Conservation (phyloP, 176 grass and related monocot genomes). For the Eragrostis curvula region DNA sequence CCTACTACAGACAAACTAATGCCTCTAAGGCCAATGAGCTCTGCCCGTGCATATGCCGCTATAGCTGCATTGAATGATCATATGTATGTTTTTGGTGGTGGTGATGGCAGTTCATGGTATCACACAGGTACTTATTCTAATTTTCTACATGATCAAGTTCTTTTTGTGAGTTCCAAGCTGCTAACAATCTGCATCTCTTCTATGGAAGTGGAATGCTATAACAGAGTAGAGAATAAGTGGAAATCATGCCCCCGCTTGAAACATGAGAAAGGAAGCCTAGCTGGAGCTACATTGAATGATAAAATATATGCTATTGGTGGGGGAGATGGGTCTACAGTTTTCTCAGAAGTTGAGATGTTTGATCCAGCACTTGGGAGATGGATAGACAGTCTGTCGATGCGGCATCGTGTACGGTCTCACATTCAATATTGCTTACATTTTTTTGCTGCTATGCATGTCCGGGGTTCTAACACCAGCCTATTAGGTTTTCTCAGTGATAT, state of each 20-base stretch:
- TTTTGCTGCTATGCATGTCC: neutral
- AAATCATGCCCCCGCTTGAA: conserved; percentile 62
- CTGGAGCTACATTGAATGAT: conserved; percentile 61
- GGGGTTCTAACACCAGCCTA: neutral
- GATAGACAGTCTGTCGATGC: conserved; percentile 61
- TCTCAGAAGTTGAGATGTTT: conserved; percentile 89
- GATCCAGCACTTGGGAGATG: conserved; percentile 80
- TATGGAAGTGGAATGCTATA: conserved; percentile 76
- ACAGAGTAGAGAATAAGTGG: conserved; percentile 58
- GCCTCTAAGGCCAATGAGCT: conserved; percentile 65
- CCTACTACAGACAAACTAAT: conserved; percentile 60
- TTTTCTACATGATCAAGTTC: neutral
- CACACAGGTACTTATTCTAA: conserved; percentile 41
- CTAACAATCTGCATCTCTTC: conserved; percentile 20
- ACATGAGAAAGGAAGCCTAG: conserved; percentile 72
- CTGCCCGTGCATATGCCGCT: conserved; percentile 60
- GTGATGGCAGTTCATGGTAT: conserved; percentile 61
- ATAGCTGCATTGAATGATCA: conserved; percentile 60
- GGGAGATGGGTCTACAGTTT: conserved; percentile 58
- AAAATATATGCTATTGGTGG: conserved; percentile 95
- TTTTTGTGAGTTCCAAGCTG: conserved; percentile 20
- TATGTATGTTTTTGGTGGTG: conserved; percentile 75
- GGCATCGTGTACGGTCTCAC: conserved; percentile 49
- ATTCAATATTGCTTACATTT: neutral
- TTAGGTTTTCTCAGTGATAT: conserved; percentile 6